Evolutionary conservation across 768 basidiomycete species (phyloP), one percentile per base, ranked within the genome.

Genomic region (Mycena amicta): DNA sequence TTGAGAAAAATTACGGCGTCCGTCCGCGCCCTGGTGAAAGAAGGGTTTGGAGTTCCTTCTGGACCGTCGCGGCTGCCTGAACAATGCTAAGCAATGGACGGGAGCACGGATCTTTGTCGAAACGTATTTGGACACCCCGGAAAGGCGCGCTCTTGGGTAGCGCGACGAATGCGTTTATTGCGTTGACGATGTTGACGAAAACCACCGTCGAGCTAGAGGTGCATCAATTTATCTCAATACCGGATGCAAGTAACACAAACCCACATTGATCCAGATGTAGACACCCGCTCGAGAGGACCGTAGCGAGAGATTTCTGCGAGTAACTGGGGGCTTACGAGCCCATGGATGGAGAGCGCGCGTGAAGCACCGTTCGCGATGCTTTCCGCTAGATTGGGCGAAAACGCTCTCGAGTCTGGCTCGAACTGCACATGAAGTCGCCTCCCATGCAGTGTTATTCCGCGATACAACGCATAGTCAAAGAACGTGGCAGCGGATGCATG

Each of bases 401-500:
- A 4, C 2, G 2, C 0, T n/a, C 30, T 20, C 16, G 56, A 57
- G 2, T 41, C 4, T 1, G 2, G 6, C 15, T 20, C 1, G 40
- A 57, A 54, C 30, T 18, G 22, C 31, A 25, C 28, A 22, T 5
- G 23, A 12, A 61, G 29, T n/a, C 60, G 60, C 43, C 18, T 13
- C 5, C 47, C 25, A 27, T 45, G 33, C 5, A 61, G 5, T 3
- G 43, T 16, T 41, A 53, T 25, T 16, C 52, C 60, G 5, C 29
- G 39, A 22, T 57, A 61, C 5, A 61, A 3, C 16, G 52, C 52
- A 13, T 61, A 2, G 4, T 39, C 28, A 39, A 45, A 23, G 30
- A 61, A 61, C n/a, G 47, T 39, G 12, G 31, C 40, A 12, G 60
- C 60, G 12, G 52, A 50, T 2, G 46, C 15, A 47, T 57, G 55